Base-by-base conservation (phyloP, 192 early-diverging fungal species). In the Podila epicladia region DNA sequence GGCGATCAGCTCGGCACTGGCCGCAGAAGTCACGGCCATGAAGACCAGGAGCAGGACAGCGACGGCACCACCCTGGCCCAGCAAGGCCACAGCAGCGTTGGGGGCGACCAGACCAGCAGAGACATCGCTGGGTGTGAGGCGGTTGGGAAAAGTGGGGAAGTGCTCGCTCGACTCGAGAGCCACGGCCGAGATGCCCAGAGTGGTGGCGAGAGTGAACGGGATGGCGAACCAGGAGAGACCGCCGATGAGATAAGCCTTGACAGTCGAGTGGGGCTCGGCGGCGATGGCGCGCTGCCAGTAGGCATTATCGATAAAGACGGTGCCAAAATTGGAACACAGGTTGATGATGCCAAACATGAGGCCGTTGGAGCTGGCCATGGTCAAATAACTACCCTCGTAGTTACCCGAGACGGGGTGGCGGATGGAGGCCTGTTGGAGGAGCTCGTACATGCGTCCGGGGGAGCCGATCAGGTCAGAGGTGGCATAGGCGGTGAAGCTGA, bases 231-330 rank as follows among this genome's bases (percentile, higher is more conserved):
- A 93, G n/a, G 86, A 82, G n/a, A 93, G 82, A 20, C 93, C 93
- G n/a, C 92, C 92, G 48, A 93, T 84, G 37, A 93, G 69, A 71
- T 93, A 93, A 5, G 87, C 90, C 63, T 89, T 88, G 58, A 93
- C 92, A 3, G 93, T 88, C 58, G 89, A 90, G 19, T 82, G 82
- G 22, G 92, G 92, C n/a, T 82, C 74, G 17, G 92, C 84, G 58
- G 92, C 92, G 66, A 93, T 91, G 33, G 92, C 92, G 38, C 92
- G 87, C 80, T 93, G 92, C 87, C 87, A 93, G 74, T 94, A 93
- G 17, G 89, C 91, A 67, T 94, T 89, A 60, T 93, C 92, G 17
- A 91, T 88, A 69, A 93, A 91, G 17, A 93, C 91, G 5, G 91
- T 93, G 62, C 92, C 93, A 78, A 94, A 94, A 72, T 93, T 93